Evolutionary conservation across 768 basidiomycete species (phyloP).

Genomic region (Chlorophyllum brunneum): DNA sequence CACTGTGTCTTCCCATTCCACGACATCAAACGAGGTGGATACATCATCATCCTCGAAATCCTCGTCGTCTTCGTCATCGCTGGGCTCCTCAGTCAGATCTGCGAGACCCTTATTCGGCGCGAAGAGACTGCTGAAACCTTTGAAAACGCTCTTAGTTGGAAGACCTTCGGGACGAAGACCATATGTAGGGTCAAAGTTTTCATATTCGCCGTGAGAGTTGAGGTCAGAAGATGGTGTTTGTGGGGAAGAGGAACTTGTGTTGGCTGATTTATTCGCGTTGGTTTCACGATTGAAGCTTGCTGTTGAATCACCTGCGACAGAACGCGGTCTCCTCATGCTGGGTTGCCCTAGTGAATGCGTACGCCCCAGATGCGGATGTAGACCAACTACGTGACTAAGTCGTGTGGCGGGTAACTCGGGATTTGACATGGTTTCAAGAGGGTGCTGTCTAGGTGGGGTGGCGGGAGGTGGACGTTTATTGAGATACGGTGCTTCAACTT

Average conservation of each 20-base stretch:
- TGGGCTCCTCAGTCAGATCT: slow-evolving; percentile 70
- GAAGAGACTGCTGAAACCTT: slow-evolving; percentile 73
- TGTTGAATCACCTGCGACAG: slow-evolving; percentile 39
- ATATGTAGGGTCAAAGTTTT: slow-evolving; percentile 95
- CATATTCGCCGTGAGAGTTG: slow-evolving; percentile 40
- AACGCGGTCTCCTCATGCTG: slow-evolving; percentile 30
- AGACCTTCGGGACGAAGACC: slow-evolving; percentile 90
- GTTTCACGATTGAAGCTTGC: slow-evolving; percentile 24
- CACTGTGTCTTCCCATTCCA: slow-evolving; percentile 66
- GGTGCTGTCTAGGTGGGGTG: slow-evolving; percentile 24
- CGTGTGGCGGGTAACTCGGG: slow-evolving; percentile 31
- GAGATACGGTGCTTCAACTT: slow-evolving; percentile 89
- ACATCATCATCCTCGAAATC: slow-evolving; percentile 37
- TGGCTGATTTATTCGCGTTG: slow-evolving; percentile 15
- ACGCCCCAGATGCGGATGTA: slow-evolving; percentile 22
- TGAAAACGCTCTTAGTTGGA: slow-evolving; percentile 80
- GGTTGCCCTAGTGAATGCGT: slow-evolving; percentile 21
- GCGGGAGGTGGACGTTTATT: slow-evolving; percentile 42
- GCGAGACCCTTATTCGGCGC: slow-evolving; percentile 65
- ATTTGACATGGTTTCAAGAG: slow-evolving; percentile 36
- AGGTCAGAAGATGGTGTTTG: slow-evolving; percentile 20
- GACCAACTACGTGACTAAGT: slow-evolving; percentile 12
- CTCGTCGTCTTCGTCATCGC: slow-evolving; percentile 40
- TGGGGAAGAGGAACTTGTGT: slow-evolving; percentile 17
- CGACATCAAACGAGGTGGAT: slow-evolving; percentile 53